Evolutionary conservation across 1,284 basidiomycete genomes (phyloP).

Genomic region (Pseudozyma hubeiensis): DNA sequence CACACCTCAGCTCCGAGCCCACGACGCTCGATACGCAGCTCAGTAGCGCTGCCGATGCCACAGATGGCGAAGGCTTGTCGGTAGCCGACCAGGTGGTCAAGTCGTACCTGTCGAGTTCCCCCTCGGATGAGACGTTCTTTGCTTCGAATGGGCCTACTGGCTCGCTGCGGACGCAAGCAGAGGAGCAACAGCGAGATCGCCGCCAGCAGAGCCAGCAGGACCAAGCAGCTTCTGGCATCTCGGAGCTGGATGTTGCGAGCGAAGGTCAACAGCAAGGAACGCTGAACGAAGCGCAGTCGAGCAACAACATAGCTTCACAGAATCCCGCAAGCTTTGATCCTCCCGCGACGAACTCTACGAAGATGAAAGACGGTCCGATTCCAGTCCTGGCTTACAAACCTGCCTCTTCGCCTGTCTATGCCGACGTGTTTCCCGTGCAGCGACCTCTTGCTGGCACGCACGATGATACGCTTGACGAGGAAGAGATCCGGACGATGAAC

Average conservation of each 20-base stretch:
- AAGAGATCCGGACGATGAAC: constrained; percentile 47
- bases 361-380: background rate
- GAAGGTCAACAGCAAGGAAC: background rate
- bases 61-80: constrained; percentile 14
- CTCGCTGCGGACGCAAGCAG: background rate
- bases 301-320: background rate
- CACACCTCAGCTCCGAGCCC: constrained; percentile 24
- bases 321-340: too few species aligned
- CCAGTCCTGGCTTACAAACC: constrained; percentile 18
- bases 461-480: constrained; percentile 32
- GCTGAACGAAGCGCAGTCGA: background rate
- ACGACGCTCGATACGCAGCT: constrained; percentile 38
- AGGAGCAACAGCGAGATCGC: background rate
- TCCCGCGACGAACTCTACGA: background rate
- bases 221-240: background rate
- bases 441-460: constrained; percentile 20
- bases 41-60: constrained; percentile 23
- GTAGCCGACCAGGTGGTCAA: constrained; percentile 28
- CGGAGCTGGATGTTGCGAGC: too few species aligned
- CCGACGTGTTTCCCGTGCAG: constrained; percentile 1
- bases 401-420: constrained; percentile 21
- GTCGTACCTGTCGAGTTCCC: constrained; percentile 27
- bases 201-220: background rate
- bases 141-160: constrained; percentile 3
- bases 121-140: constrained; percentile 31